A percentile compares a stretch with the other conserved stretches of the same genome.
Conservation (phyloP, 371 early-diverging fungal genomes). For the Mortierella sp. region DNA sequence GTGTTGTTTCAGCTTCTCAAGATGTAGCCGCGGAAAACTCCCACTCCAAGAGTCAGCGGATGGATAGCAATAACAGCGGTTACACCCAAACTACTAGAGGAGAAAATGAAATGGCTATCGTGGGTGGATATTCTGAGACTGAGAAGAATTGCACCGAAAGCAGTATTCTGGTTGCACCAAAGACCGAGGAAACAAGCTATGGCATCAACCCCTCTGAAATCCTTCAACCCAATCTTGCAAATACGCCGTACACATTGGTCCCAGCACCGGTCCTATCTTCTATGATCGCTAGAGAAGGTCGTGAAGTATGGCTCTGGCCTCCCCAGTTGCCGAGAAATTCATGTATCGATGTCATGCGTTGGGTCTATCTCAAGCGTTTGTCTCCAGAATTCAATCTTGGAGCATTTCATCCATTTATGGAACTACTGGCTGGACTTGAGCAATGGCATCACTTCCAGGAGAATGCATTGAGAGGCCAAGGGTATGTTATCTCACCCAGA, state of each 20-base stretch:
- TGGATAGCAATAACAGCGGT: background rate
- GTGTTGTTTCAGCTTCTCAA: background rate
- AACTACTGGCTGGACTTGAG: background rate
- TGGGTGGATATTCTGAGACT: no score
- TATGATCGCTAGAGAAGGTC: background rate
- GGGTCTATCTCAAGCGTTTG: slow-evolving; percentile 5
- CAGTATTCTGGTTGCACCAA: no score
- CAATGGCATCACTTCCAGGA: slow-evolving; percentile 18
- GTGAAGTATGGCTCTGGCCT: slow-evolving; percentile 18
- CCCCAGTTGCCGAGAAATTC: background rate
- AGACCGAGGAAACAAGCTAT: no score
- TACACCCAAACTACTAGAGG: background rate
- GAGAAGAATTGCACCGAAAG: no score
- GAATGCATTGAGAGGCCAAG: background rate
- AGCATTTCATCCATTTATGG: slow-evolving; percentile 12
- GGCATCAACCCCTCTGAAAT: no score
- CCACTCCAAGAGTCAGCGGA: background rate
- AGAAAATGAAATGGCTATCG: background rate
- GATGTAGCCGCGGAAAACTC: background rate
- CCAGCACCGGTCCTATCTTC: no score
- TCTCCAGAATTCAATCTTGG: background rate
- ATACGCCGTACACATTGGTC: background rate
- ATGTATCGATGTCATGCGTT: slow-evolving; percentile 15
- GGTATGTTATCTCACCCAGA: background rate
- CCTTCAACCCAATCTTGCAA: background rate